Percentiles rank a stretch among this genome's conserved stretches.
phyloP scores from a whole-genome alignment of 2,329 filamentous ascomycete species.

The Trichoderma lentiforme region DNA sequence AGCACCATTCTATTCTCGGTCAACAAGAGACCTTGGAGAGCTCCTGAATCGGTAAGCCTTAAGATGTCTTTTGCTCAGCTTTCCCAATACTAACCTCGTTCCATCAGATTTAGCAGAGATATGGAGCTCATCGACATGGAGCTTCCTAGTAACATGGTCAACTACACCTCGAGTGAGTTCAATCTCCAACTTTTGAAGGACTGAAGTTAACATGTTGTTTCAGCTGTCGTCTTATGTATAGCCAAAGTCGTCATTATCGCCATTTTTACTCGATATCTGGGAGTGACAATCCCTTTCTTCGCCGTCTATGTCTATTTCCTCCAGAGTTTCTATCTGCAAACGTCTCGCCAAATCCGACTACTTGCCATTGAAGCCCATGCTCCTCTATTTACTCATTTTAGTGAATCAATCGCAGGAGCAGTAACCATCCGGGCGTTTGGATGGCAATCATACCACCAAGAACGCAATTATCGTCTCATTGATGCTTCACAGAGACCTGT shows the following conservation, averaged over 20 bases:
- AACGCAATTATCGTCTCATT: constrained; percentile 27
- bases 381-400: constrained; percentile 18
- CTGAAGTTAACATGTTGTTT: neutral
- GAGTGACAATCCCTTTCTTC: constrained; percentile 15
- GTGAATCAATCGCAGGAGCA: constrained; percentile 16
- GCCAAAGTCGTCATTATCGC: constrained; percentile 5
- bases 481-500: constrained; percentile 31
- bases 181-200: neutral
- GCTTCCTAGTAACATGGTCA: constrained; percentile 7
- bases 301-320: constrained; percentile 15
- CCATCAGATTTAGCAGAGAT: constrained; percentile 17
- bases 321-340: constrained; percentile 24
- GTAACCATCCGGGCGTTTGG: constrained; percentile 20
- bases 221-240: neutral
- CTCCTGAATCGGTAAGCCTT: constrained; percentile 9
- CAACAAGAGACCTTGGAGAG: constrained; percentile 3
- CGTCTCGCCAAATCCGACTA: constrained; percentile 16
- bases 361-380: constrained; percentile 20
- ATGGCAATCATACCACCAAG: constrained; percentile 10
- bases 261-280: constrained; percentile 14
- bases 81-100: neutral
- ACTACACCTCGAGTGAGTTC: constrained; percentile 12
- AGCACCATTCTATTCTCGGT: constrained; percentile 11
- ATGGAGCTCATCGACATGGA: constrained; percentile 19
- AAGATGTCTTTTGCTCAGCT: neutral